phyloP scores from a whole-genome alignment of 129 eudicot genomes.

The Lactuca sativa region DNA sequence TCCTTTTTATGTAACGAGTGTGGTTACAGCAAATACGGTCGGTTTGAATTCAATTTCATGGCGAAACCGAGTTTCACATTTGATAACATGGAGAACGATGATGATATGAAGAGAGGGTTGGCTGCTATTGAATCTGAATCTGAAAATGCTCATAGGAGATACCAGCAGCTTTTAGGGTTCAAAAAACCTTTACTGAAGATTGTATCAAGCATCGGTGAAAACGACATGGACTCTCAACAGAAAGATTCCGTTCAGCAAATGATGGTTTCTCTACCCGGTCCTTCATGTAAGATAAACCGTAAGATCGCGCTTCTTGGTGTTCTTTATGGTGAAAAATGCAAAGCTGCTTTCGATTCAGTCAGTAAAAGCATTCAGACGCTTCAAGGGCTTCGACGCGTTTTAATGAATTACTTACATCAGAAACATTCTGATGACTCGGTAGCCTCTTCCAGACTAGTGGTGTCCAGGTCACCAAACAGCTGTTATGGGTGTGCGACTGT shows the following conservation, averaged over 20 bases:
- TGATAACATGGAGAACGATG: conserved; percentile 99
- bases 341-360: conserved; percentile 99
- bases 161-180: conserved; percentile 96
- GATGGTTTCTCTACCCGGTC: conserved; percentile 99
- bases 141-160: conserved; percentile 97
- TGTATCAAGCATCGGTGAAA: conserved; percentile 98
- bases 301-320: conserved; percentile 99
- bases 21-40: conserved; percentile 98
- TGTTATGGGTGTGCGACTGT: conserved; percentile 98
- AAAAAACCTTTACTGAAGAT: conserved; percentile 95
- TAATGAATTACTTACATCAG: conserved; percentile 93
- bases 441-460: conserved; percentile 78
- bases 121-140: conserved; percentile 98
- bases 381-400: conserved; percentile 96
- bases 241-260: conserved; percentile 99
- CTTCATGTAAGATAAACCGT: conserved; percentile 94
- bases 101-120: conserved; percentile 96
- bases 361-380: conserved; percentile 99
- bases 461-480: conserved; percentile 85
- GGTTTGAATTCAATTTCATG: conserved; percentile 97
- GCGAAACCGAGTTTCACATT: conserved; percentile 96
- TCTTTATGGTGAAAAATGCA: conserved; percentile 99
- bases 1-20: conserved; percentile 97
- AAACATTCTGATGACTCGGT: conserved; percentile 62
- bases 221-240: conserved; percentile 98